phyloP scores from a whole-genome alignment of 768 basidiomycete genomes.

The Termitomyces sp. region DNA sequence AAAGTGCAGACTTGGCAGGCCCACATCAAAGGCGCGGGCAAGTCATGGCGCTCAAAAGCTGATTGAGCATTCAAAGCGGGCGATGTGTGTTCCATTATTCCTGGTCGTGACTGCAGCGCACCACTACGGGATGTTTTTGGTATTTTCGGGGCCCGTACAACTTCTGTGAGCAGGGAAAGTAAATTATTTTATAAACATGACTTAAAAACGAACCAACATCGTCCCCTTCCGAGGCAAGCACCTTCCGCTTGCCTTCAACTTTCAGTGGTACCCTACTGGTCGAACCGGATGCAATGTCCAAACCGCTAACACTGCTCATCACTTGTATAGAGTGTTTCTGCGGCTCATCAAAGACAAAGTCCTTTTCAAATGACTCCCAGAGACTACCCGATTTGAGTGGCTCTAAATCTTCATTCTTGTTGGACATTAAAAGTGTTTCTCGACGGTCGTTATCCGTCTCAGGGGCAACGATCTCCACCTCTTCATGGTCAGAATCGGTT shows the following conservation, averaged over 20 bases:
- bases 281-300: not conserved
- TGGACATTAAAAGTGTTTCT: constrained; percentile 47
- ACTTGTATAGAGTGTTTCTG: constrained; percentile 11
- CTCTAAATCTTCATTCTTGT: constrained; percentile 41
- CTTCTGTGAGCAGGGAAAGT: not conserved
- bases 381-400: constrained; percentile 37
- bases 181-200: not conserved
- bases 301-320: constrained; percentile 18
- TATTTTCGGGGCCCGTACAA: constrained; percentile 9
- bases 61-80: not conserved
- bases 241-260: constrained; percentile 16
- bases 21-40: constrained; percentile 36
- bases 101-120: not conserved
- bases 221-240: constrained; percentile 5
- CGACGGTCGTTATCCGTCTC: constrained; percentile 52
- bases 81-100: not conserved
- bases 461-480: constrained; percentile 32
- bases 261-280: not conserved
- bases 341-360: constrained; percentile 43
- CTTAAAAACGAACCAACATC: constrained; percentile 6
- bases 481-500: constrained; percentile 23
- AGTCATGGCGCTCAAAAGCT: not conserved
- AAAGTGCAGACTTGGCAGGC: constrained; percentile 61
- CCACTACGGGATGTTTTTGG: not conserved
- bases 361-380: constrained; percentile 46